Evolutionary conservation across 1,284 basidiomycete genomes (phyloP), one percentile per base, ranked within the genome.

Genomic region (Laetiporus sulphureus): DNA sequence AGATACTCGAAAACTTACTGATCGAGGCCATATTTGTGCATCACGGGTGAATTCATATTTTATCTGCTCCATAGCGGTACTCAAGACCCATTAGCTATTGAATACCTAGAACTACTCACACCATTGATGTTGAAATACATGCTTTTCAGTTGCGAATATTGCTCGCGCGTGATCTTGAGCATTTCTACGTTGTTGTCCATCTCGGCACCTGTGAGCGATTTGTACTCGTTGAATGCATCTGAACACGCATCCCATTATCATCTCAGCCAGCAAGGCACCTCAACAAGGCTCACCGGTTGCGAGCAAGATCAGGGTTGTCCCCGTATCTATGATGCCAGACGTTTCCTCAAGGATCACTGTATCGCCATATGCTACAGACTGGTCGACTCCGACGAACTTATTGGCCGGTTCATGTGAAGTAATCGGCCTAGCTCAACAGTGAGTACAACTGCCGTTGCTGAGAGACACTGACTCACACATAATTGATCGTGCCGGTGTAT

Each of bases 191-290:
- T 56, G 15, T 31, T 7, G 49, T 82, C 78, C 3, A 52, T 21
- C 5, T 60, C 63, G 19, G 58, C 79, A 20, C 78, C 77, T 7
- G 77, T 82, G 6, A 65, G 64, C 1, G 50, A 24, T 39, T 63
- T 49, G 57, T 83, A 83, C 4, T 45, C 46, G n/a, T 58, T 46
- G 59, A 73, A 76, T 0, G 73, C 77, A 51, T 79, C 75, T 57
- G 21, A 8, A 10, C 4, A 25, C 3, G 6, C 13, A 23, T 15
- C 18, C 10, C 4, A 30, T 23, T 16, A n/a, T 19, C 12, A 20
- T 12, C 23, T n/a, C n/a, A n/a, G n/a, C n/a, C n/a, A 13, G 20
- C 11, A 21, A 22, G 8, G n/a, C n/a, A n/a, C n/a, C n/a, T n/a
- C n/a, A n/a, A n/a, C n/a, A 10, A 19, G 3, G 41, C 52, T 1